phyloP scores from a whole-genome alignment of 306 rosid species.

The Lathyrus tuberosus region DNA sequence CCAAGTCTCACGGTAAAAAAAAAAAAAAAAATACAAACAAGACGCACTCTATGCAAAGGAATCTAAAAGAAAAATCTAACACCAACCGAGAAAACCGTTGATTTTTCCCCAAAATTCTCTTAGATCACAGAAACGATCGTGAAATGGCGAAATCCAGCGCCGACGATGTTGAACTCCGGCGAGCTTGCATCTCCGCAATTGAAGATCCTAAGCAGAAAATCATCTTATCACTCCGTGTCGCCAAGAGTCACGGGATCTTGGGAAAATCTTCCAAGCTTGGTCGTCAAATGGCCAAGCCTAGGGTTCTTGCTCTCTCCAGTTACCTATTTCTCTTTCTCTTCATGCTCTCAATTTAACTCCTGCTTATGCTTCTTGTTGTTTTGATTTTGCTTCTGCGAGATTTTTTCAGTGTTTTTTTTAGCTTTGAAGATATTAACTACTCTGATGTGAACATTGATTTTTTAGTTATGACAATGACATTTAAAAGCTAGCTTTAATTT shows the following conservation, averaged over 20 bases:
- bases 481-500: constrained; percentile 20
- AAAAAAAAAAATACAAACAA: no score
- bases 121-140: constrained; percentile 39
- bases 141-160: constrained; percentile 94
- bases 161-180: constrained; percentile 88
- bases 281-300: constrained; percentile 95
- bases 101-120: constrained; percentile 13
- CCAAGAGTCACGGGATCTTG: constrained; percentile 78
- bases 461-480: neutral
- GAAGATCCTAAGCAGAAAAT: constrained; percentile 82
- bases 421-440: constrained; percentile 23
- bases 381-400: constrained; percentile 11
- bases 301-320: constrained; percentile 98
- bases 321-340: constrained; percentile 31
- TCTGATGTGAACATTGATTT: constrained; percentile 26
- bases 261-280: constrained; percentile 81
- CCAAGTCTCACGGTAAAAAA: neutral
- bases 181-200: constrained; percentile 92
- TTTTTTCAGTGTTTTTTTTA: constrained; percentile 12
- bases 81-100: constrained; percentile 28
- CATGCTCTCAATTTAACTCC: neutral
- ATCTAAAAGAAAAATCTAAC: neutral
- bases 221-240: constrained; percentile 80
- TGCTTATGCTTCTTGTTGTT: neutral
- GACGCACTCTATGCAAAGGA: no score